Base-by-base conservation (phyloP, 2,329 filamentous ascomycete species). In the Myriosclerotinia duriaeana region DNA sequence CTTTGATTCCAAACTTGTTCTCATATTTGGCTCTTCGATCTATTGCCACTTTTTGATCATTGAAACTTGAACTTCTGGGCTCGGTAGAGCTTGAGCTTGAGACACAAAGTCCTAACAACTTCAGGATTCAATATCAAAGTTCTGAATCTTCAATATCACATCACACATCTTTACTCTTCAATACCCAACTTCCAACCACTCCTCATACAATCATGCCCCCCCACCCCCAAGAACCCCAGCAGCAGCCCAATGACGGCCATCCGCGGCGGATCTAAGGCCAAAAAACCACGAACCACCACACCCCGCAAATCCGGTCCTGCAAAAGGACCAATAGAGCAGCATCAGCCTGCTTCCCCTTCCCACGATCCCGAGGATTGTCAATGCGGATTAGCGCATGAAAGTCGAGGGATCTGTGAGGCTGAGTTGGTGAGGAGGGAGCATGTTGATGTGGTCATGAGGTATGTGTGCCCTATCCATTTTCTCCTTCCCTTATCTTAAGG, bases 371-470 rank as follows among this genome's bases (percentile, higher is more conserved):
- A 48, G 44, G 54, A 58, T 9, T 55, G 53, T 36, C 14, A 34
- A 36, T 38, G 53, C 15, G 30, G 12, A 22, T 15, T 9, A 9
- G 12, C 9, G 15, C 54, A 58, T 30, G 38, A 22, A 14, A 36
- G 7, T 12, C 34, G 20, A 7, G 54, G 20, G 3, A 17, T 38
- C 7, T 58, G 54, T 44, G 20, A 58, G 15, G 40, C 40, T 12
- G 54, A 58, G 8, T 22, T 11, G 36, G 6, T 40, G 38, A 58
- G 54, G 36, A 38, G 4, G 36, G 36, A 8, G 15, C 40, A 40
- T 58, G 40, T 58, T 36, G 20, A 58, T 44, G 8, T 58, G 1
- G n/a, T 36, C 12, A 44, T 44, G 54, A 58, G 54, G 54, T 58
- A 58, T 58, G 54, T 11, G 9, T 11, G 22, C n/a, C 11, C 44